phyloP scores from a whole-genome alignment of 2,329 filamentous ascomycete species.

The Purpureocillium takamizusanense region DNA sequence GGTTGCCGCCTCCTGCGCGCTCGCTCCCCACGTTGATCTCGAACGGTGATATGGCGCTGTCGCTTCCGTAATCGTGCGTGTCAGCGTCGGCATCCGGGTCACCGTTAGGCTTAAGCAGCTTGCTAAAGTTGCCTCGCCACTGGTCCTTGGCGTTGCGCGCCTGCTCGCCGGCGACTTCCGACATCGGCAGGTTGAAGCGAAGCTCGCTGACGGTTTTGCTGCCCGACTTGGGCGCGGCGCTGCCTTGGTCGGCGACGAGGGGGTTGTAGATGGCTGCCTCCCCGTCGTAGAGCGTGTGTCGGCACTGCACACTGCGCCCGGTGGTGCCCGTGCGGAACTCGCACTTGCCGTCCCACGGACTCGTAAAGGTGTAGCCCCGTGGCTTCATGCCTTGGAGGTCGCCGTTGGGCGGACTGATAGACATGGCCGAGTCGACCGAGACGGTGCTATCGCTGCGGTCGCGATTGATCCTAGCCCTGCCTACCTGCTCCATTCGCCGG shows the following conservation, averaged over 20 bases:
- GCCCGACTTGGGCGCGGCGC: constrained; percentile 18
- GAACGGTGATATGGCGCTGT: constrained; percentile 33
- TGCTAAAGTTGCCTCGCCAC: constrained; percentile 33
- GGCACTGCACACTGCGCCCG: constrained; percentile 67
- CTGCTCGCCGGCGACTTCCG: constrained; percentile 34
- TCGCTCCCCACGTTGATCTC: constrained; percentile 74
- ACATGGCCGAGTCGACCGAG: constrained; percentile 17
- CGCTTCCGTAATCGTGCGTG: constrained; percentile 25
- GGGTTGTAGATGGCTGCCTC: constrained; percentile 30
- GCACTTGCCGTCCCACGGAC: constrained; percentile 81
- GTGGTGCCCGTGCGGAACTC: constrained; percentile 73
- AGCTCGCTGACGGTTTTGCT: constrained; percentile 63
- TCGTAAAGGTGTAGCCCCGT: constrained; percentile 67
- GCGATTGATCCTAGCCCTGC: constrained; percentile 14
- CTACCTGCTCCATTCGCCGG: constrained; percentile 22
- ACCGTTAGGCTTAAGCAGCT: constrained; percentile 25
- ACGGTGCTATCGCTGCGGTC: constrained; percentile 18
- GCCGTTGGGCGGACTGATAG: neutral
- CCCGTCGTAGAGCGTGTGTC: constrained; percentile 53
- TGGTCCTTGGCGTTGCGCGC: constrained; percentile 21
- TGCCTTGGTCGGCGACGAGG: constrained; percentile 26
- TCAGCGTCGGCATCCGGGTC: constrained; percentile 3
- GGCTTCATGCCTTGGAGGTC: constrained; percentile 29
- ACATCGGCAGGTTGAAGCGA: constrained; percentile 74
- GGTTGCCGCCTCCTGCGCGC: constrained; percentile 74